phyloP scores from a whole-genome alignment of 2,329 filamentous ascomycete genomes.

The Epichloe baconii region DNA sequence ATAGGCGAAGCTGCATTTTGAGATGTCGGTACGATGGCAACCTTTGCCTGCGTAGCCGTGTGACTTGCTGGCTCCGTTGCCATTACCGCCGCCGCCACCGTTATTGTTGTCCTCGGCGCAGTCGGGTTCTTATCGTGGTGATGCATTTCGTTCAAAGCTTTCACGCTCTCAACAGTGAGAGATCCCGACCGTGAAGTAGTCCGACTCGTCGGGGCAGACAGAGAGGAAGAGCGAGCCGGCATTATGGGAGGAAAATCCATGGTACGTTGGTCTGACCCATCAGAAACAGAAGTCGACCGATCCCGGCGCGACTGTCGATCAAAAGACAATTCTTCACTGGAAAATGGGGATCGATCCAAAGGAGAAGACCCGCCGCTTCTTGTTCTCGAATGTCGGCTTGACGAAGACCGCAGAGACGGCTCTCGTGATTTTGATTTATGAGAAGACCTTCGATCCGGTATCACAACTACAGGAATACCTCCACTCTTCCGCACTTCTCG shows the following conservation, averaged over 20 bases:
- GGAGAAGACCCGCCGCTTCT: conserved; percentile 37
- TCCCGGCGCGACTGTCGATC: conserved; percentile 28
- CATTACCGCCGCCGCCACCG: background rate
- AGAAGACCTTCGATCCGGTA: conserved; percentile 45
- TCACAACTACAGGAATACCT: conserved; percentile 48
- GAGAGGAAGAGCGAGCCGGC: conserved; percentile 43
- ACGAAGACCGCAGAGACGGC: conserved; percentile 47
- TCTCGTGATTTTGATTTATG: conserved; percentile 37
- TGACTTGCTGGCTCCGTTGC: background rate
- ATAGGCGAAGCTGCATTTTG: background rate
- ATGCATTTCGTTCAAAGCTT: conserved; percentile 35
- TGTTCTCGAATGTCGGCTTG: conserved; percentile 41
- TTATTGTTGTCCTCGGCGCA: background rate
- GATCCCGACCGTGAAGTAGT: conserved; percentile 31
- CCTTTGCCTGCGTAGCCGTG: background rate
- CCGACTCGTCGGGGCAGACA: conserved; percentile 49
- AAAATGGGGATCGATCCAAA: conserved; percentile 28
- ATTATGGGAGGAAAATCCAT: conserved; percentile 48
- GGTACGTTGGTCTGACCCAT: conserved; percentile 39
- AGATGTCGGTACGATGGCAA: background rate
- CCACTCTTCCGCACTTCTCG: conserved; percentile 46
- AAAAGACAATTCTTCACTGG: conserved; percentile 29
- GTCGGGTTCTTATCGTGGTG: conserved; percentile 2
- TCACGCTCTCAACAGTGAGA: conserved; percentile 38
- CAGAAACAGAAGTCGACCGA: conserved; percentile 33